Evolutionary conservation across 2,329 filamentous ascomycete species (phyloP).

Genomic region (Neobulgaria alba): DNA sequence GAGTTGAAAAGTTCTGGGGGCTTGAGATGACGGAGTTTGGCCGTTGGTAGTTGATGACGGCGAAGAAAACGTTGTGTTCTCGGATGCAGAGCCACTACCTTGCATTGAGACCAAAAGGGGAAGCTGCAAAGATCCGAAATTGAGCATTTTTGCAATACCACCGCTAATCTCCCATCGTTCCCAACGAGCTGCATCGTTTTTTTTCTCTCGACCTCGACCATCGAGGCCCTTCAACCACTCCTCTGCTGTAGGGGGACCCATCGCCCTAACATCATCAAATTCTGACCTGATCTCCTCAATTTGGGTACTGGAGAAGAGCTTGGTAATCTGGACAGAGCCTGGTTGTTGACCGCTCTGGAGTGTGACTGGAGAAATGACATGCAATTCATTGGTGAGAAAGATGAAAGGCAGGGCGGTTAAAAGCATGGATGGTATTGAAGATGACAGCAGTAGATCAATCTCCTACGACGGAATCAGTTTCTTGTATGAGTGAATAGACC

Average conservation of each 20-base stretch:
- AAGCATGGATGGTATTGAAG: constrained; percentile 49
- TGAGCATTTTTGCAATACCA: constrained; percentile 19
- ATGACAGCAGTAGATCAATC: constrained; percentile 57
- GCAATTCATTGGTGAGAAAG: constrained; percentile 51
- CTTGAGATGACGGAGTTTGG: constrained; percentile 6
- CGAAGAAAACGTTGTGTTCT: no score
- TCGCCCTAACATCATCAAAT: constrained; percentile 52
- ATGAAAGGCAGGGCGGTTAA: constrained; percentile 62
- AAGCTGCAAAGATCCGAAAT: no score
- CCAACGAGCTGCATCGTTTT: constrained; percentile 59
- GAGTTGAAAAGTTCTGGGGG: constrained; percentile 6
- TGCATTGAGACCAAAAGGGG: no score
- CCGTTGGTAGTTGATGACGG: no score
- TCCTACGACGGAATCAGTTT: constrained; percentile 45
- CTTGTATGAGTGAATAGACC: not conserved
- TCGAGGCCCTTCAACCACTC: constrained; percentile 75
- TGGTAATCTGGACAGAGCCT: constrained; percentile 45
- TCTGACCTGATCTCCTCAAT: constrained; percentile 54
- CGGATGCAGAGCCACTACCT: no score
- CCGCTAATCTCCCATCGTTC: constrained; percentile 55
- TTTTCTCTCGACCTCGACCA: constrained; percentile 49
- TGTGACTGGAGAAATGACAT: constrained; percentile 49
- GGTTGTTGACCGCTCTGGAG: constrained; percentile 44
- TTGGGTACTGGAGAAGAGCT: constrained; percentile 56
- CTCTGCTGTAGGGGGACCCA: constrained; percentile 60